These are phyloP conservation scores for Coleophoma eucalyptorum DNA, from an alignment of 2,329 filamentous ascomycete genomes.

Conservation along the genomic window DNA sequence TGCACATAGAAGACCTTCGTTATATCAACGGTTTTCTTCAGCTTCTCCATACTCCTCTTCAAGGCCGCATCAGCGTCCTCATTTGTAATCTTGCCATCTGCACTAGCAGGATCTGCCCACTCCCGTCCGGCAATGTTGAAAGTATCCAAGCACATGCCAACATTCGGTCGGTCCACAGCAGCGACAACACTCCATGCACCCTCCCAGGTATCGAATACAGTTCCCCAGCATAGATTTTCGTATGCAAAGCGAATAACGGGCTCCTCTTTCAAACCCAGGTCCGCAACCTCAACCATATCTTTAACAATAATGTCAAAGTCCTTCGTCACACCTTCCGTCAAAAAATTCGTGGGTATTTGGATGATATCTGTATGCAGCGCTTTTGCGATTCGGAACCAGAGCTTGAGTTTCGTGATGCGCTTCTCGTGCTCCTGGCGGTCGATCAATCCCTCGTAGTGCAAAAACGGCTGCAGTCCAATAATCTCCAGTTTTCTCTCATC, in stretches of 20 bases:
- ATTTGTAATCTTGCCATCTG: conserved; percentile 45
- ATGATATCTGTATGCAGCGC: conserved; percentile 66
- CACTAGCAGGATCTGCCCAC: conserved; percentile 61
- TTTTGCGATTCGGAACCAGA: conserved; percentile 66
- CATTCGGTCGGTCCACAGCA: conserved; percentile 62
- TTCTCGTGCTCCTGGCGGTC: conserved; percentile 55
- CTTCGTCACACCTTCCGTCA: conserved; percentile 38
- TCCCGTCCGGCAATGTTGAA: conserved; percentile 72
- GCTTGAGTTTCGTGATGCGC: conserved; percentile 57
- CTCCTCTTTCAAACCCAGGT: conserved; percentile 55
- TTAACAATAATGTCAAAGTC: conserved; percentile 52
- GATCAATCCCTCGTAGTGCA: conserved; percentile 70
- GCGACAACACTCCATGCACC: conserved; percentile 63
- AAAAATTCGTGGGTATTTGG: conserved; percentile 69
- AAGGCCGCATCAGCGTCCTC: conserved; percentile 55
- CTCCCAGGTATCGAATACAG: conserved; percentile 68
- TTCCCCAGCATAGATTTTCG: conserved; percentile 72
- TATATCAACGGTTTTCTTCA: conserved; percentile 42
- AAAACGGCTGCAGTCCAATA: conserved; percentile 71
- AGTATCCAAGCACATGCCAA: conserved; percentile 72
- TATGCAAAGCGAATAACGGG: conserved; percentile 64
- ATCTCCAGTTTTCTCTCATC: conserved; percentile 51
- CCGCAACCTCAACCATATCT: conserved; percentile 61
- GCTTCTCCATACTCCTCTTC: conserved; percentile 21
- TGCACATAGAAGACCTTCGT: conserved; percentile 72